Base-by-base conservation (phyloP, 768 basidiomycete genomes). In the Fibroporia radiculosa region DNA sequence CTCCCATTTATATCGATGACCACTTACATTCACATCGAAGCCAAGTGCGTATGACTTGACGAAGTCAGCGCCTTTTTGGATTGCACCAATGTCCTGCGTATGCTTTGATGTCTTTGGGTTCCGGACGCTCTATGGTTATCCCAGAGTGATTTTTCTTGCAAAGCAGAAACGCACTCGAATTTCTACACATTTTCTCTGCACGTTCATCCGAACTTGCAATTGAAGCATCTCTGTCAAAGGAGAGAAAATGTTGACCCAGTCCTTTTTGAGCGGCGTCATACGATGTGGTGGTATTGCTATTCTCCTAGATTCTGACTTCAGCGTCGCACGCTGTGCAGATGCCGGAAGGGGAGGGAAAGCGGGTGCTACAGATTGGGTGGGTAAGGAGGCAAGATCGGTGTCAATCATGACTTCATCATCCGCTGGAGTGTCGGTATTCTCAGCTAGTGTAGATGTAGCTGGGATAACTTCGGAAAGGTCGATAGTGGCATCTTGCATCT, bases 31-130 rank as follows among this genome's bases (percentile, higher is more conserved):
- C 4, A 96, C 85, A 56, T 95, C 90, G 57, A 99, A 99, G 5
- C 96, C 96, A 7, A 97, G 66, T 1, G 92, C 81, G 62, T 82
- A 99, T 0, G 96, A 93, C 58, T 93, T 91, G 46, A 96, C 80
- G 58, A 98, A 99, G 65, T 99, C 96, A 13, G 92, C 90, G 26
- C 96, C 95, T 59, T 95, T 97, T 61, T 98, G 93, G 31, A 99
- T 70, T 2, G 92, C 86, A 18, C 93, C 92, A 18, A 88, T 75
- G 51, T 95, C 93, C 61, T 89, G 90, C 1, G 93, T 96, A 50
- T 91, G 88, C 64, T 84, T 93, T 20, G 93, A 95, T 12, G 95
- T 96, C 96, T 90, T 51, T 16, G 33, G 8, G n/a, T n/a, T 31
- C 10, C n/a, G 10, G n/a, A n/a, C 45, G 34, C 22, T 8, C 2